Conservation (phyloP, 2,329 filamentous ascomycete species). For the Alternaria longipes region DNA sequence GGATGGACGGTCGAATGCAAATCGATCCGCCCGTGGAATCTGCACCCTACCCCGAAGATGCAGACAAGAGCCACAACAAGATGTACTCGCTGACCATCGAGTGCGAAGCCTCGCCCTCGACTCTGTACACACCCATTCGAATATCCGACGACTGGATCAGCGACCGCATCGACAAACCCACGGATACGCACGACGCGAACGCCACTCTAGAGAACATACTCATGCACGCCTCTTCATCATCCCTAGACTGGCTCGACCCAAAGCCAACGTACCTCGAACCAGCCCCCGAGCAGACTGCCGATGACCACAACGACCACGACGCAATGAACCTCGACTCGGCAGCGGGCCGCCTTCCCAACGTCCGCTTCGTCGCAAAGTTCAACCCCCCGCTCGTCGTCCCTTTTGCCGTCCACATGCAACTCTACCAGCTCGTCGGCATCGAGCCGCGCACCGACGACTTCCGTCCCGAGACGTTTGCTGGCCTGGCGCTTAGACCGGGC, state of each 20-base stretch:
- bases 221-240: constrained; percentile 49
- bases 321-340: constrained; percentile 65
- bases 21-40: constrained; percentile 46
- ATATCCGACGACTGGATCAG: constrained; percentile 80
- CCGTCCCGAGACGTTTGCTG: constrained; percentile 57
- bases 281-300: constrained; percentile 37
- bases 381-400: constrained; percentile 78
- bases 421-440: constrained; percentile 67
- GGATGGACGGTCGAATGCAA: constrained; percentile 68
- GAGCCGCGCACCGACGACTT: constrained; percentile 65
- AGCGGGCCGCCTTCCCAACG: constrained; percentile 69
- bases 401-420: constrained; percentile 67
- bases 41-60: constrained; percentile 40
- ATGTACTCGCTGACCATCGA: constrained; percentile 75
- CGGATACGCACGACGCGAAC: constrained; percentile 46
- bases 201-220: constrained; percentile 50
- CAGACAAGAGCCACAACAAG: constrained; percentile 54
- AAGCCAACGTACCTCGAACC: constrained; percentile 64
- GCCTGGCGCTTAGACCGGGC: constrained; percentile 61
- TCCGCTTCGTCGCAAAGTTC: constrained; percentile 78
- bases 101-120: constrained; percentile 61
- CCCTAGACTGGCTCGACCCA: constrained; percentile 78
- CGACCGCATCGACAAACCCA: constrained; percentile 68
- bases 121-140: constrained; percentile 68
- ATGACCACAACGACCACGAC: constrained; percentile 55